Conservation (phyloP, 2,329 filamentous ascomycete species). For the Penicillium decumbens region DNA sequence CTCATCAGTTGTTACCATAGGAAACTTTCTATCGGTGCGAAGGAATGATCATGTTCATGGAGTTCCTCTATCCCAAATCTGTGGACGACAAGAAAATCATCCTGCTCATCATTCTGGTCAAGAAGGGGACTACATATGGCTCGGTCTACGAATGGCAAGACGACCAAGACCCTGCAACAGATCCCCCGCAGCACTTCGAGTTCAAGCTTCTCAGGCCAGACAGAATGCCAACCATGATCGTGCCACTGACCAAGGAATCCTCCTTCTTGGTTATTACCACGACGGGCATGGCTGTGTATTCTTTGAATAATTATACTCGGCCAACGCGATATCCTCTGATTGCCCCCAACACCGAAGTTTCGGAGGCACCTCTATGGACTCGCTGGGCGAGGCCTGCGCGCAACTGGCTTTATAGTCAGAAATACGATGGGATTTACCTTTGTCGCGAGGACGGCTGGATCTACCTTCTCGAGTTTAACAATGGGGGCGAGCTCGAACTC, state of each 20-base stretch:
- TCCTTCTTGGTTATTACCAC: slow-evolving; percentile 67
- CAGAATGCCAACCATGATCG: slow-evolving; percentile 63
- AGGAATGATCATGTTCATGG: slow-evolving; percentile 77
- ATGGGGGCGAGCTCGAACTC: slow-evolving; percentile 51
- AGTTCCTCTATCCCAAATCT: slow-evolving; percentile 70
- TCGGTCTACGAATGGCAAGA: slow-evolving; percentile 55
- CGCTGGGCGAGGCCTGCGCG: slow-evolving; percentile 78
- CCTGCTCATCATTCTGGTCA: slow-evolving; percentile 61
- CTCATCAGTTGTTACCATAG: slow-evolving; percentile 23
- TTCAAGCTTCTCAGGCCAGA: slow-evolving; percentile 34
- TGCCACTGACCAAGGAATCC: slow-evolving; percentile 66
- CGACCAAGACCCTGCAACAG: slow-evolving; percentile 15
- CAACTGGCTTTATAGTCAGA: slow-evolving; percentile 56
- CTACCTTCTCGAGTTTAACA: slow-evolving; percentile 65
- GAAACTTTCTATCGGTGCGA: slow-evolving; percentile 53
- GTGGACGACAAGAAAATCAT: slow-evolving; percentile 67
- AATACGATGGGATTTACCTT: slow-evolving; percentile 75
- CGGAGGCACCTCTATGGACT: slow-evolving; percentile 62
- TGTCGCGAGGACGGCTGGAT: slow-evolving; percentile 83
- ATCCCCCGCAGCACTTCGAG: slow-evolving; percentile 26
- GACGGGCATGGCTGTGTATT: slow-evolving; percentile 50
- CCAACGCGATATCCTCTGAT: slow-evolving; percentile 30
- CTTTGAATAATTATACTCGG: slow-evolving; percentile 36
- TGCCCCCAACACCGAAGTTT: slow-evolving; percentile 23
- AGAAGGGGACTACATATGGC: slow-evolving; percentile 44